These are phyloP conservation scores for Collybia mongolica DNA, from an alignment of 768 basidiomycete species.

Conservation along the genomic window DNA sequence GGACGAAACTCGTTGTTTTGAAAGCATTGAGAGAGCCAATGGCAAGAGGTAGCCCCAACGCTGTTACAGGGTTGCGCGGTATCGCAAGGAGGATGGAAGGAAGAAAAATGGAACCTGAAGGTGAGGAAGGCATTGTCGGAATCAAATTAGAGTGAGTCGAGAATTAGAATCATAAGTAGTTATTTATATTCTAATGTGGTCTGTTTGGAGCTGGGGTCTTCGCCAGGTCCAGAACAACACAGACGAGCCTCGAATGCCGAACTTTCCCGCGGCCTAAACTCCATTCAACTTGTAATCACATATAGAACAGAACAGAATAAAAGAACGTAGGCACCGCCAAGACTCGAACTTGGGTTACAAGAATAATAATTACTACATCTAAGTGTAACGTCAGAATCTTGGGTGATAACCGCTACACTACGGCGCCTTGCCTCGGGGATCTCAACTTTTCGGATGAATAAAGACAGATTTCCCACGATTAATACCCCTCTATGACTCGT, in stretches of 20 bases:
- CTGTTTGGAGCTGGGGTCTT: not conserved
- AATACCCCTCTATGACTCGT: no score
- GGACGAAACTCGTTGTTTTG: slow-evolving; percentile 42
- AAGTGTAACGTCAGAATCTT: slow-evolving; percentile 20
- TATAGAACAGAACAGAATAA: not conserved
- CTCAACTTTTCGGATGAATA: no score
- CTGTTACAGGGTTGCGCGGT: slow-evolving; percentile 54
- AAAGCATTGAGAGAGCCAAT: slow-evolving; percentile 53
- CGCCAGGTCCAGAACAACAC: not conserved
- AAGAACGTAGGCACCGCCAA: slow-evolving; percentile 26
- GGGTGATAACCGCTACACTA: slow-evolving; percentile 30
- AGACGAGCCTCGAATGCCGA: not conserved
- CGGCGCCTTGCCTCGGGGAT: slow-evolving; percentile 17
- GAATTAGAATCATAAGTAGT: no score
- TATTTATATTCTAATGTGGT: no score
- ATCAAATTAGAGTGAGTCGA: no score
- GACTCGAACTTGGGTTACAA: slow-evolving; percentile 38
- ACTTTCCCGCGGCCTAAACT: no score
- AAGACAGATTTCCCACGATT: not conserved
- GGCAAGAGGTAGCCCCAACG: slow-evolving; percentile 58
- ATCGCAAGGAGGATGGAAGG: slow-evolving; percentile 43
- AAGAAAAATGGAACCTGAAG: no score
- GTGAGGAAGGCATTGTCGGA: no score
- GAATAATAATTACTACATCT: slow-evolving; percentile 12
- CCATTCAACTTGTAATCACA: no score